Conservation (phyloP, 768 basidiomycete genomes). For the Boletus rubroflammeus region DNA sequence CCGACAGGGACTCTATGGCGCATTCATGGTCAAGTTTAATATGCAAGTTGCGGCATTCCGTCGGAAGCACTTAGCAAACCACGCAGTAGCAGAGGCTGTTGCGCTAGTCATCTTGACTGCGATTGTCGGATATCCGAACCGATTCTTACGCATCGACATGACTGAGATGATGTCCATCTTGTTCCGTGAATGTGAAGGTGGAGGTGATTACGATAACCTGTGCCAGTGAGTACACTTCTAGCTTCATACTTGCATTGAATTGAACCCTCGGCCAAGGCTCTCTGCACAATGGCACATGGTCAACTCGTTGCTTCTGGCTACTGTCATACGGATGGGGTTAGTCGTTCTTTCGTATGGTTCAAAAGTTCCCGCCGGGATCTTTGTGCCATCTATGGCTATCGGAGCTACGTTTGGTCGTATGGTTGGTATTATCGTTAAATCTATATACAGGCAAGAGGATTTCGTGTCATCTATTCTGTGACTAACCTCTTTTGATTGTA, state of each 20-base stretch:
- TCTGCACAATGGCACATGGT: constrained; percentile 92
- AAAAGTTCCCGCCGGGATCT: constrained; percentile 97
- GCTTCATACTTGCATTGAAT: neutral
- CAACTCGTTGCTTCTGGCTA: constrained; percentile 88
- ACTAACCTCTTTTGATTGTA: neutral
- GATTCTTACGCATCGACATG: constrained; percentile 96
- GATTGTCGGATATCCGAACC: constrained; percentile 89
- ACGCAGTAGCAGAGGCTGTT: constrained; percentile 88
- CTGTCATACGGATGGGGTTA: constrained; percentile 79
- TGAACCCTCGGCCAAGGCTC: constrained; percentile 47
- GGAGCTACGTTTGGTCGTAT: constrained; percentile 97
- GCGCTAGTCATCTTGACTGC: constrained; percentile 84
- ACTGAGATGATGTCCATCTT: constrained; percentile 93
- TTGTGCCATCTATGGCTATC: constrained; percentile 98
- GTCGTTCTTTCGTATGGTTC: constrained; percentile 93
- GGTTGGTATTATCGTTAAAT: constrained; percentile 95
- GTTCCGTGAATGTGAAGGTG: constrained; percentile 94
- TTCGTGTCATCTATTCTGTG: constrained; percentile 13
- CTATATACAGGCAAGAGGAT: constrained; percentile 69
- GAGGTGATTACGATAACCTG: constrained; percentile 83
- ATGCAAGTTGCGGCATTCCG: constrained; percentile 93
- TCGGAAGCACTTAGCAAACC: constrained; percentile 78
- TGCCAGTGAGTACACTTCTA: constrained; percentile 74
- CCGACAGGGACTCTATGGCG: constrained; percentile 89
- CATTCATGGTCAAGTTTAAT: constrained; percentile 96